Conservation (phyloP, 108 stramenopile species). For the Pseudonitzschia multistriata region DNA sequence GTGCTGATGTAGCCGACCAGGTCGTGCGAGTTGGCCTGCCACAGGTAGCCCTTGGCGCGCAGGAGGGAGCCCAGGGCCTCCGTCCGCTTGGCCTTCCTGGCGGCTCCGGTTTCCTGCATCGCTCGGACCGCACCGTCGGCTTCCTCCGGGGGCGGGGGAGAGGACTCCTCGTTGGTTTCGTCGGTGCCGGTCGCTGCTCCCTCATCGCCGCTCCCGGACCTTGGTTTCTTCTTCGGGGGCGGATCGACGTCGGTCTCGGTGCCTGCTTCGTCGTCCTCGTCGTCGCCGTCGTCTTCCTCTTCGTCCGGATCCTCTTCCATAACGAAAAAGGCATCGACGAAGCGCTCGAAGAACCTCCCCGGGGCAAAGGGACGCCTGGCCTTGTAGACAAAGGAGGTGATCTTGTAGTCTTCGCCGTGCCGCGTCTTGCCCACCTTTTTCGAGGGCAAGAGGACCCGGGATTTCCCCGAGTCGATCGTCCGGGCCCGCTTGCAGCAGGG, state of each 20-base stretch:
- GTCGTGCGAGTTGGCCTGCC: slow-evolving; percentile 77
- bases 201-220: slow-evolving; percentile 25
- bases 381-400: slow-evolving; percentile 92
- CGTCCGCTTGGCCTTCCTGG: slow-evolving; percentile 42
- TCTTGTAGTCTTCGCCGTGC: slow-evolving; percentile 56
- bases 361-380: slow-evolving; percentile 79
- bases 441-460: not conserved
- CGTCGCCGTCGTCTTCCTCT: slow-evolving; percentile 28
- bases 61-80: slow-evolving; percentile 7
- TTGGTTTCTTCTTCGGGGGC: not conserved
- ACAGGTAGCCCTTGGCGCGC: slow-evolving; percentile 91
- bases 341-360: slow-evolving; percentile 37
- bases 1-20: slow-evolving; percentile 1
- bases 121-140: slow-evolving; percentile 29
- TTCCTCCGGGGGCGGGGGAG: no score
- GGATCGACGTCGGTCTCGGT: slow-evolving; percentile 20
- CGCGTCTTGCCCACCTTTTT: not conserved
- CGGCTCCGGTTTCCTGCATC: slow-evolving; percentile 31
- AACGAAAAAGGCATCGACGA: slow-evolving; percentile 6
- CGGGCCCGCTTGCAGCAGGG: slow-evolving; percentile 42
- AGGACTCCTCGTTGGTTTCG: slow-evolving; percentile 40
- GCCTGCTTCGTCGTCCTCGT: slow-evolving; percentile 39
- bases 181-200: slow-evolving; percentile 55
- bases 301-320: slow-evolving; percentile 20
- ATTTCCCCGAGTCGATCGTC: slow-evolving; percentile 37